These are phyloP conservation scores for Luzula sylvatica DNA, from an alignment of 176 grass and related monocot species.

Conservation along the genomic window DNA sequence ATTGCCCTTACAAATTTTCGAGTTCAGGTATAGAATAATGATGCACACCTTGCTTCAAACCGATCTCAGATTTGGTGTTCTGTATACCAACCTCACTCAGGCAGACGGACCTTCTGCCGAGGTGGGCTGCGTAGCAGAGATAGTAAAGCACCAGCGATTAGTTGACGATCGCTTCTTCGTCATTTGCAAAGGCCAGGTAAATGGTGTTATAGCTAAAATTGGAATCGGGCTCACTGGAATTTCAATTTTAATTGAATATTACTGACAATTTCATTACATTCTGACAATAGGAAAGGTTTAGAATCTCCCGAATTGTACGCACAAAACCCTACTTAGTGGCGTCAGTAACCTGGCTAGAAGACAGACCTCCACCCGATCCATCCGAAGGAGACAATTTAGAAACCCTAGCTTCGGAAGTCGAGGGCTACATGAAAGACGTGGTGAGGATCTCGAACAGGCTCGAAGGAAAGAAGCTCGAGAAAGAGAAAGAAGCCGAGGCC, in stretches of 20 bases:
- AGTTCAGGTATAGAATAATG: slow-evolving; percentile 97
- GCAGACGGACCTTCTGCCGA: slow-evolving; percentile 55
- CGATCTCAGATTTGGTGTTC: slow-evolving; percentile 56
- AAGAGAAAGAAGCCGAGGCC: slow-evolving; percentile 63
- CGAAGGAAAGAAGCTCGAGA: slow-evolving; percentile 76
- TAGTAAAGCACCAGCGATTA: slow-evolving; percentile 92
- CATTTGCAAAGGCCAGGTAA: slow-evolving; percentile 92
- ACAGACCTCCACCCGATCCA: slow-evolving; percentile 59
- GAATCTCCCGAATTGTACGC: slow-evolving; percentile 51
- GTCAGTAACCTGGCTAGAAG: slow-evolving; percentile 92
- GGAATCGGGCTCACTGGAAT: not conserved
- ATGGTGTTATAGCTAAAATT: not conserved
- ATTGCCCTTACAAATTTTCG: slow-evolving; percentile 91
- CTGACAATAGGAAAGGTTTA: slow-evolving; percentile 58
- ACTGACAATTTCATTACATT: no score
- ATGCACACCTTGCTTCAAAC: slow-evolving; percentile 90
- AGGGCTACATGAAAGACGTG: slow-evolving; percentile 83
- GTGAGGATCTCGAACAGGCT: slow-evolving; percentile 91
- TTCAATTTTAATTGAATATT: no score
- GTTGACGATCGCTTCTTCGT: slow-evolving; percentile 97
- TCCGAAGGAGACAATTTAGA: slow-evolving; percentile 53
- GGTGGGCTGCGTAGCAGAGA: slow-evolving; percentile 84
- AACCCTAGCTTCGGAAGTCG: slow-evolving; percentile 67
- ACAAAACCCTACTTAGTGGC: slow-evolving; percentile 88
- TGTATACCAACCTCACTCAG: slow-evolving; percentile 9